Evolutionary conservation across 106 monocot species (phyloP).

Genomic region (Posidonia australis): DNA sequence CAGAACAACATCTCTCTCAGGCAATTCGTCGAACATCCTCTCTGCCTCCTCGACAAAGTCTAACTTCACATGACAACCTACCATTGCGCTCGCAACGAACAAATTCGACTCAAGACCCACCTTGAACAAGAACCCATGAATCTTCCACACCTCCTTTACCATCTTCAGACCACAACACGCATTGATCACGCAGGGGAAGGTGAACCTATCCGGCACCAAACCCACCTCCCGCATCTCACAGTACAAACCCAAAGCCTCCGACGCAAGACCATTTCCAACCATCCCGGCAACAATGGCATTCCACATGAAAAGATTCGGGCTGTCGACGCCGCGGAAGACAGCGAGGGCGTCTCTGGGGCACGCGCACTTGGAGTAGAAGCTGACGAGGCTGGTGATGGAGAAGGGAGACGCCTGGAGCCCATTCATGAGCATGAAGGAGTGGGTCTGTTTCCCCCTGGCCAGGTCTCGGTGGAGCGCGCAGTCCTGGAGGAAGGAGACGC

Average conservation of each 20-base stretch:
- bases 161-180: slow-evolving; percentile 31
- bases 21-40: slow-evolving; percentile 46
- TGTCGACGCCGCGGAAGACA: slow-evolving; percentile 18
- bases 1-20: slow-evolving; percentile 50
- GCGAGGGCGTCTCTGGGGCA: slow-evolving; percentile 26
- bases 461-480: slow-evolving; percentile 19
- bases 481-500: slow-evolving; percentile 29
- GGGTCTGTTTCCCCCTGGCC: slow-evolving; percentile 18
- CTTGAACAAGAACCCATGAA: slow-evolving; percentile 34
- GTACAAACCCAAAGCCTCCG: slow-evolving; percentile 28
- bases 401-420: slow-evolving; percentile 35
- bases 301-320: slow-evolving; percentile 35
- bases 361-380: slow-evolving; percentile 44
- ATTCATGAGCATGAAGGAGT: slow-evolving; percentile 24
- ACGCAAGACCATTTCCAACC: slow-evolving; percentile 30
- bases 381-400: slow-evolving; percentile 47
- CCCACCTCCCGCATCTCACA: slow-evolving; percentile 10
- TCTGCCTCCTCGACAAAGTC: slow-evolving; percentile 21
- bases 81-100: slow-evolving; percentile 52
- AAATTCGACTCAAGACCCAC: slow-evolving; percentile 24
- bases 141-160: neutral
- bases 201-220: slow-evolving; percentile 45
- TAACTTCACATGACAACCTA: slow-evolving; percentile 32
- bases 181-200: slow-evolving; percentile 44
- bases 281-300: slow-evolving; percentile 46